These are phyloP conservation scores for Yamadazyma atmosphaerica DNA, from an alignment of 1,139 yeast species.

Conservation along the genomic window DNA sequence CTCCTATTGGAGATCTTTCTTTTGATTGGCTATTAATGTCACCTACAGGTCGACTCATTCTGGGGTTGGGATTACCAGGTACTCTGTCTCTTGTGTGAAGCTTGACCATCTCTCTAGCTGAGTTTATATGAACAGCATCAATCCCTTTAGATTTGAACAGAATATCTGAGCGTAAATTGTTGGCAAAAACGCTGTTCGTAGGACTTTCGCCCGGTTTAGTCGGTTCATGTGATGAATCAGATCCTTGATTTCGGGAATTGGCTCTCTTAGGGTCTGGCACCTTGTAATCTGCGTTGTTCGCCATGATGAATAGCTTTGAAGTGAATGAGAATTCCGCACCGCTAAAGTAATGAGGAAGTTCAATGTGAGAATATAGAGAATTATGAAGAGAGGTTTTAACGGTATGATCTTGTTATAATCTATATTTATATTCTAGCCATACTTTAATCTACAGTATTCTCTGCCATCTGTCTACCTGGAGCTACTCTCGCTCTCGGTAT, in stretches of 20 bases:
- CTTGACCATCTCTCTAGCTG: constrained; percentile 64
- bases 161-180: neutral
- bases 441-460: too few species aligned
- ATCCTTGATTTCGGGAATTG: too few species aligned
- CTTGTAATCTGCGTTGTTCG: neutral
- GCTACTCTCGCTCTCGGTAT: constrained; percentile 12
- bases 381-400: too few species aligned
- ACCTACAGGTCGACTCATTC: neutral
- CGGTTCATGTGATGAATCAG: too few species aligned
- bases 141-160: constrained; percentile 30
- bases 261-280: neutral
- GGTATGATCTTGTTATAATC: too few species aligned
- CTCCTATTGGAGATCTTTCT: too few species aligned
- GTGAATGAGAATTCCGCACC: too few species aligned
- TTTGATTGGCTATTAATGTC: neutral
- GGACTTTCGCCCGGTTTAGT: neutral
- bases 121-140: constrained; percentile 55
- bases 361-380: too few species aligned
- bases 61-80: neutral
- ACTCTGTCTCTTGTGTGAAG: constrained; percentile 38
- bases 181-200: neutral
- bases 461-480: too few species aligned
- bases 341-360: neutral
- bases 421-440: too few species aligned
- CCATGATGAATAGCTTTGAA: neutral